Conservation (phyloP, 352 stramenopile genomes). For the Phytophthora colocasiae region DNA sequence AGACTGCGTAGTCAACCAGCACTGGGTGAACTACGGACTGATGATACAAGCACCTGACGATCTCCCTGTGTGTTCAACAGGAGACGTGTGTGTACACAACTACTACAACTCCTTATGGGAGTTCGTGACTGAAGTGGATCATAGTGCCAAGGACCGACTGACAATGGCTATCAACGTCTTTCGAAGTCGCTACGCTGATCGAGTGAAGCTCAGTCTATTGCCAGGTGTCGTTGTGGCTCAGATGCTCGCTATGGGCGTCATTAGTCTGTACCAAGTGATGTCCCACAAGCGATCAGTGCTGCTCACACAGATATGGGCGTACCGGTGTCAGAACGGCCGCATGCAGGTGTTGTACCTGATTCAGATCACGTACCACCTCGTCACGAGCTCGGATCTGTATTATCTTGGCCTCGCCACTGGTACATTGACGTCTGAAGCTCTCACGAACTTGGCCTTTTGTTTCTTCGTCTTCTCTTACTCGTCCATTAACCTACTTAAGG, state of each 20-base stretch:
- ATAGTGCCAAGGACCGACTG: background rate
- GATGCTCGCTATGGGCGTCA: slow-evolving; percentile 29
- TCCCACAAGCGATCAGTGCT: slow-evolving; percentile 31
- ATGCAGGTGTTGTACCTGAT: slow-evolving; percentile 26
- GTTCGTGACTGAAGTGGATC: slow-evolving; percentile 8
- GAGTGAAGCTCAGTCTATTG: slow-evolving; percentile 18
- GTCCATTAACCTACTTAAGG: slow-evolving; percentile 21
- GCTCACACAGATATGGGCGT: slow-evolving; percentile 31
- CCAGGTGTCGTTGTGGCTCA: slow-evolving; percentile 24
- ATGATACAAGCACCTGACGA: slow-evolving; percentile 24
- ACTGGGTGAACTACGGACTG: slow-evolving; percentile 23
- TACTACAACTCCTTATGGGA: slow-evolving; percentile 33
- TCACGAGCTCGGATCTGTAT: slow-evolving; percentile 27
- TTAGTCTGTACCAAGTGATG: slow-evolving; percentile 34
- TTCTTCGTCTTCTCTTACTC: slow-evolving; percentile 30
- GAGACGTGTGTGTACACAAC: slow-evolving; percentile 24
- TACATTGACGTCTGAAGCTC: slow-evolving; percentile 17
- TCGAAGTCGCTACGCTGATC: slow-evolving; percentile 22
- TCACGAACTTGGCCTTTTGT: slow-evolving; percentile 12
- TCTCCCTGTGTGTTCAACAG: slow-evolving; percentile 16
- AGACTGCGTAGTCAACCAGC: slow-evolving; percentile 3
- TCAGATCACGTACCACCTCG: slow-evolving; percentile 33
- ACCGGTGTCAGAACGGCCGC: slow-evolving; percentile 23
- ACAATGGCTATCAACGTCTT: slow-evolving; percentile 13
- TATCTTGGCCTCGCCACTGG: slow-evolving; percentile 23